Evolutionary conservation across 139 green algal species (phyloP), one percentile per base, ranked within the genome.

Genomic region (Nannochloris sp.): DNA sequence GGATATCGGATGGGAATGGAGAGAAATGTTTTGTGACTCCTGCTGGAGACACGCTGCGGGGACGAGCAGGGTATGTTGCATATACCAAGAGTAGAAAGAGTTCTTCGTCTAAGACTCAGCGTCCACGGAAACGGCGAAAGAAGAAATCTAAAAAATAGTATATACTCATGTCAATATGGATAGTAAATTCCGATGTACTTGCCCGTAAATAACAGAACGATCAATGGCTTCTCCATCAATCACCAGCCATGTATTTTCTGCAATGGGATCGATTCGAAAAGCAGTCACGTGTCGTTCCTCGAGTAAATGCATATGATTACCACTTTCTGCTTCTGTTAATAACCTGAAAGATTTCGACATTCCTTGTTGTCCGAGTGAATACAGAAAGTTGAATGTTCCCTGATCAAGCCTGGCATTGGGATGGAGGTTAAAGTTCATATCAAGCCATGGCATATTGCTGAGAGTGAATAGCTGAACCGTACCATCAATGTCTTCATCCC

Each of bases 161-260:
- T 59, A 23, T 40, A n/a, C 5, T 33, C 16, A 36, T 33, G 4
- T 59, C 50, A 59, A 30, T 17, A 33, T 59, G 5, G 36, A 36
- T 56, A 76, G 80, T 4, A 84, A 67, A 9, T 48, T 26, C 6
- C 51, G 62, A 62, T 84, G 78, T 16, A 84, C 67, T 59, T 84
- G 70, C 28, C 56, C 49, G 51, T 67, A 84, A 1, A 78, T 23
- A 1, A 53, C 31, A 3, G 37, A 23, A 25, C 50, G 67, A 20
- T 70, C 61, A 10, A 83, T 56, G 1, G 31, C 63, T 58, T 84
- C 78, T 4, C 78, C 78, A 57, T 84, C 78, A 46, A 80, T 49
- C 26, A 83, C 75, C 11, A 84, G 45, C 75, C 75, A 84, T 36
- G 44, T 55, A 60, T 56, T 55, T 64, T 49, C 56, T 37, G 46